Evolutionary conservation across 192 early-diverging fungal species (phyloP).

Genomic region (Gorgonomyces haynaldii): DNA sequence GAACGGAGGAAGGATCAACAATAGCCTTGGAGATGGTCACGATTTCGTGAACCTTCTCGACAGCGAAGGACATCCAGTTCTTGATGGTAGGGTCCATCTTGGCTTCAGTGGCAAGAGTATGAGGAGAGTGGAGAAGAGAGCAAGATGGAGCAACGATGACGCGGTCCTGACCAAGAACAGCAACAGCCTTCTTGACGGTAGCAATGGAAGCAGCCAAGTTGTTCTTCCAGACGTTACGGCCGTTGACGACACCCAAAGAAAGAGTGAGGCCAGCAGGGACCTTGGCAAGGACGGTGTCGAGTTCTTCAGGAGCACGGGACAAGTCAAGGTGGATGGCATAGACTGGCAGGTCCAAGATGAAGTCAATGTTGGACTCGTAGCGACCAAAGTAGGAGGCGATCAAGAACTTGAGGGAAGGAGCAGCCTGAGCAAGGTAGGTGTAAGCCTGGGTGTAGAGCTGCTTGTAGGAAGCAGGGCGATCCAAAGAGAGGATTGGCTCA

Average conservation of each 20-base stretch:
- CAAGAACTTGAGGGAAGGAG: conserved; percentile 50
- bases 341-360: conserved; percentile 59
- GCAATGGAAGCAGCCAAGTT: conserved; percentile 65
- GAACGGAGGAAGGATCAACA: conserved; percentile 44
- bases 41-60: conserved; percentile 85
- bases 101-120: conserved; percentile 65
- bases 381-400: conserved; percentile 93
- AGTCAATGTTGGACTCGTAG: conserved; percentile 59
- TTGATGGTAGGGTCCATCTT: conserved; percentile 64
- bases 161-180: conserved; percentile 53
- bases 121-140: conserved; percentile 85
- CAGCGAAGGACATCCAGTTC: conserved; percentile 89
- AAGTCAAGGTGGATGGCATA: conserved; percentile 86
- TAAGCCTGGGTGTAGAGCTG: conserved; percentile 53
- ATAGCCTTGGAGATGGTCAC: conserved; percentile 51
- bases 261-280: conserved; percentile 49
- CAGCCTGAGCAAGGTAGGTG: conserved; percentile 38
- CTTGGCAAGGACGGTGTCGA: conserved; percentile 56
- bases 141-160: conserved; percentile 84
- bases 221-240: conserved; percentile 96
- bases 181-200: conserved; percentile 53
- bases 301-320: conserved; percentile 68
- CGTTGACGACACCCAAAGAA: conserved; percentile 92
- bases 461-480: conserved; percentile 38
- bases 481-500: conserved; percentile 64